Evolutionary conservation across 768 basidiomycete genomes (phyloP).

Genomic region (Suillus decipiens): DNA sequence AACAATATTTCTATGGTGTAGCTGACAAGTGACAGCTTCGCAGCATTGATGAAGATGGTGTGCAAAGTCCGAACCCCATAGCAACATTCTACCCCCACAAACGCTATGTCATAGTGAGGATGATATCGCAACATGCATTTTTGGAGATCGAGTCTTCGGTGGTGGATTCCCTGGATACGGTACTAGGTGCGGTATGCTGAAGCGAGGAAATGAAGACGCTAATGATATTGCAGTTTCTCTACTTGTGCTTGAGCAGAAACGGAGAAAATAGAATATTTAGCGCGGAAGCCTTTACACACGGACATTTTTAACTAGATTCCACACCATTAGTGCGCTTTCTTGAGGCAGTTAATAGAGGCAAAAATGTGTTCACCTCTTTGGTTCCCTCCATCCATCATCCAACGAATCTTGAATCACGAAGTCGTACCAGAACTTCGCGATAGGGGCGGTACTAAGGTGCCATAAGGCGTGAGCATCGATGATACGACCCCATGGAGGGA

Average conservation of each 20-base stretch:
- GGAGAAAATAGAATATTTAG: conserved; percentile 19
- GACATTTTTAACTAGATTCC: conserved; percentile 19
- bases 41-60: conserved; percentile 25
- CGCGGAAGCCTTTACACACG: background rate
- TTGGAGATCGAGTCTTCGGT: conserved; percentile 37
- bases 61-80: conserved; percentile 28
- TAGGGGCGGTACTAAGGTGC: conserved; percentile 84
- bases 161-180: conserved; percentile 35
- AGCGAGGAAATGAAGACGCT: conserved; percentile 3
- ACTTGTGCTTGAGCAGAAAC: conserved; percentile 32
- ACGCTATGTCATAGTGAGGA: conserved; percentile 35
- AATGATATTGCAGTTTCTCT: conserved; percentile 30
- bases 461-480: conserved; percentile 93
- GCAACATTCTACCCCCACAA: conserved; percentile 37
- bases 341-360: conserved; percentile 5
- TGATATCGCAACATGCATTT: conserved; percentile 38
- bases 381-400: conserved; percentile 66
- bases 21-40: conserved; percentile 25
- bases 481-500: conserved; percentile 72
- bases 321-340: conserved; percentile 13
- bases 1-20: background rate
- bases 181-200: conserved; percentile 33
- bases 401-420: conserved; percentile 75
- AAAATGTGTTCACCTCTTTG: conserved; percentile 30
- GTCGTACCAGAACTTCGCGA: conserved; percentile 82